A percentile compares a stretch with the other conserved stretches of the same genome.
Conservation (phyloP, 495 filamentous ascomycete species). For the Lepidopterella palustris region DNA sequence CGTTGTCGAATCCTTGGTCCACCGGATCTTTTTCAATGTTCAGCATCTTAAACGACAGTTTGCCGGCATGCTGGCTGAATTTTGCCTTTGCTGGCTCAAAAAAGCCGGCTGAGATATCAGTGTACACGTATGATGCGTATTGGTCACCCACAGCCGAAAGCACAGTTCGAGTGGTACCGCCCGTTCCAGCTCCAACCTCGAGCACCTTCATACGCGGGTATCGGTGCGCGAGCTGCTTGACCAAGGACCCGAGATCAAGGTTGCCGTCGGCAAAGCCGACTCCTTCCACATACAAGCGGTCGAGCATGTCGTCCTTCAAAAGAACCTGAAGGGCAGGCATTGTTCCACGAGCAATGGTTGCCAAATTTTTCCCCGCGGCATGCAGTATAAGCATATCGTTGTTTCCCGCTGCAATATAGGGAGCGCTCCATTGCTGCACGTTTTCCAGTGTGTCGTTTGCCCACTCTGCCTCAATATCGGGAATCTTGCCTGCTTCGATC, state of each 20-base stretch:
- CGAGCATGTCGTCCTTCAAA: not conserved
- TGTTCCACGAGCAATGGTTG: too few species aligned
- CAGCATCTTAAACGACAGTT: slow-evolving; percentile 15
- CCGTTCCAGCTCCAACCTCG: not conserved
- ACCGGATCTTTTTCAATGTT: slow-evolving; percentile 10
- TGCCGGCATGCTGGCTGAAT: not conserved
- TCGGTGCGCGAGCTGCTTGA: not conserved
- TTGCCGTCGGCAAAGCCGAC: not conserved
- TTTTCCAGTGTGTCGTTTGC: too few species aligned
- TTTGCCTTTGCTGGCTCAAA: slow-evolving; percentile 15
- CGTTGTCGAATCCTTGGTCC: slow-evolving; percentile 2
- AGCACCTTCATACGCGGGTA: not conserved
- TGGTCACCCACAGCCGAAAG: not conserved
- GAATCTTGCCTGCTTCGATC: too few species aligned
- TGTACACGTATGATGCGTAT: slow-evolving; percentile 14
- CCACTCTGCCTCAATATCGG: too few species aligned
- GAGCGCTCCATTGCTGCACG: too few species aligned
- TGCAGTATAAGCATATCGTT: too few species aligned
- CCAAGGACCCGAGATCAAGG: not conserved
- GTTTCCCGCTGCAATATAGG: too few species aligned
- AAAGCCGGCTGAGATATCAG: slow-evolving; percentile 22
- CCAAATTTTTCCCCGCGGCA: too few species aligned
- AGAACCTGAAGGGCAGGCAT: not conserved
- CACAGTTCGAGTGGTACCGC: not conserved
- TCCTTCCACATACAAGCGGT: not conserved